Evolutionary conservation across 2,329 filamentous ascomycete species (phyloP).

Genomic region (Claviceps maximensis): DNA sequence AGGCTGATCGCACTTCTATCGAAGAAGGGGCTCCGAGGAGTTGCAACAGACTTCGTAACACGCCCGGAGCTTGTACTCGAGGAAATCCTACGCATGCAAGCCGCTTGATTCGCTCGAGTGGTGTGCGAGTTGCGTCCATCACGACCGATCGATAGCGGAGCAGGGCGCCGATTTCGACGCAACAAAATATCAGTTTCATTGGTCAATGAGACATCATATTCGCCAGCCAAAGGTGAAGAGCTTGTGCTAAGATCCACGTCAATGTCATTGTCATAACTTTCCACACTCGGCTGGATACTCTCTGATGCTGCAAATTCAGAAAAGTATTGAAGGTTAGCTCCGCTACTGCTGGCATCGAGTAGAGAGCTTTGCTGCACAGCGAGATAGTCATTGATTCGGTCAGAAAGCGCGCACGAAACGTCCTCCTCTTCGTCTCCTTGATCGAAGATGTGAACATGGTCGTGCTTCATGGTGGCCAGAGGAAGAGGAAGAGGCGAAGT

Average conservation of each 20-base stretch:
- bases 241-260: constrained; percentile 1
- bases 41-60: constrained; percentile 18
- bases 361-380: constrained; percentile 7
- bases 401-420: constrained; percentile 5
- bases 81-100: constrained; percentile 40
- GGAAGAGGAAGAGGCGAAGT: constrained; percentile 6
- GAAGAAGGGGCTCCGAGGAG: constrained; percentile 25
- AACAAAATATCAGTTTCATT: constrained; percentile 40
- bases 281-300: not conserved
- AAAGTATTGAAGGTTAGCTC: constrained; percentile 3
- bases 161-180: constrained; percentile 31
- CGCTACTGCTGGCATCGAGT: constrained; percentile 5
- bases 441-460: not conserved
- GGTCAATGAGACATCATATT: constrained; percentile 30
- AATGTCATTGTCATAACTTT: not conserved
- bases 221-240: constrained; percentile 6
- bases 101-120: constrained; percentile 31
- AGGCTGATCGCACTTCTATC: constrained; percentile 33
- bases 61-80: constrained; percentile 32
- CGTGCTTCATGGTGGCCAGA: not conserved
- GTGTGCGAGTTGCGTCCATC: constrained; percentile 28
- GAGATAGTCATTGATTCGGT: constrained; percentile 10
- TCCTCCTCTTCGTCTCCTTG: constrained; percentile 8
- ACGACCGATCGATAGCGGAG: constrained; percentile 33
- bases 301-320: not conserved